A percentile compares a stretch with the other conserved stretches of the same genome.
Conservation (phyloP, 2,329 filamentous ascomycete genomes). For the Apiospora phragmitis region DNA sequence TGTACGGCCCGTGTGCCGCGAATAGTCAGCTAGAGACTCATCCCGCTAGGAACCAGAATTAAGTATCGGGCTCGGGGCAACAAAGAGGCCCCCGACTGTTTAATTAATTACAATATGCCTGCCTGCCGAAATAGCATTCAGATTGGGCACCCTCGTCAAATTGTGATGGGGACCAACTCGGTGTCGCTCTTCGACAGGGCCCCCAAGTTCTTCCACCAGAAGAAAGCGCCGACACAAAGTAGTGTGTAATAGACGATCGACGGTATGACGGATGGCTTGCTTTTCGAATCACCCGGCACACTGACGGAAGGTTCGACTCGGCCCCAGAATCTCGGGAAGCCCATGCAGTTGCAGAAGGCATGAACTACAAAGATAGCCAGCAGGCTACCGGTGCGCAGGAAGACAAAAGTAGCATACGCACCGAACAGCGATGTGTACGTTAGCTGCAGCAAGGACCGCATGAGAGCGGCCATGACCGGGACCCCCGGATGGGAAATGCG, state of each 20-base stretch:
- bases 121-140: neutral
- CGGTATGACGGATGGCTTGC: constrained; percentile 54
- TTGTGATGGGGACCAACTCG: constrained; percentile 40
- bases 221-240: constrained; percentile 68
- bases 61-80: neutral
- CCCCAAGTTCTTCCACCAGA: constrained; percentile 73
- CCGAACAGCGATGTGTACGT: constrained; percentile 91
- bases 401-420: constrained; percentile 88
- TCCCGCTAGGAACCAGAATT: neutral
- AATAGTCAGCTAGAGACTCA: neutral
- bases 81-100: neutral
- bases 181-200: constrained; percentile 65
- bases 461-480: constrained; percentile 60
- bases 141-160: neutral
- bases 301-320: constrained; percentile 56
- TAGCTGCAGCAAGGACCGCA: constrained; percentile 81
- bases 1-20: neutral
- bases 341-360: constrained; percentile 90
- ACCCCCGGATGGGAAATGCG: constrained; percentile 75
- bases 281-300: constrained; percentile 22
- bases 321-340: constrained; percentile 84
- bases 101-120: constrained; percentile 1
- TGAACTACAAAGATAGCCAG: constrained; percentile 76
- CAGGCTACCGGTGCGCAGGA: constrained; percentile 80
- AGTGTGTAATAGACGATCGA: constrained; percentile 78